Evolutionary conservation across 2,329 filamentous ascomycete species (phyloP).

Genomic region (Calonectria multiphialidica): DNA sequence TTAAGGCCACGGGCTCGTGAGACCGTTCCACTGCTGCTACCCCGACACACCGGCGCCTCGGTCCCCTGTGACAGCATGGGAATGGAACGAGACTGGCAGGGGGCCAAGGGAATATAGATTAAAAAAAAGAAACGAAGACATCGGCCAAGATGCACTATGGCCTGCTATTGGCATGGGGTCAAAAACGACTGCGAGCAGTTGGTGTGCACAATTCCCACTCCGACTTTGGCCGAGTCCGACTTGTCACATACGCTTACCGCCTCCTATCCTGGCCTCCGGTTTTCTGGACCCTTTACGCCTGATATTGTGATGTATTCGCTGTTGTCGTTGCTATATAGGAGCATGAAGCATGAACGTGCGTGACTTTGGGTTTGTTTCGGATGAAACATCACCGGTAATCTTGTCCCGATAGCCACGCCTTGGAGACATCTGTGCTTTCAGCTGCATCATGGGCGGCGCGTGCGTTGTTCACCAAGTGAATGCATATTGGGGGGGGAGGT

Average conservation of each 20-base stretch:
- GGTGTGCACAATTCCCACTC: constrained; percentile 24
- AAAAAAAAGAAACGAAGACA: neutral
- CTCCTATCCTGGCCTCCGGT: neutral
- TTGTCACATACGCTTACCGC: constrained; percentile 31
- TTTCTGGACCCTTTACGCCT: neutral
- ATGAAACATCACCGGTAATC: neutral
- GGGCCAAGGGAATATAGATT: neutral
- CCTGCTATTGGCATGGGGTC: constrained; percentile 14
- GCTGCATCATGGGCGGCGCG: neutral
- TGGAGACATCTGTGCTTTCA: neutral
- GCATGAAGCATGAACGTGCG: constrained; percentile 12
- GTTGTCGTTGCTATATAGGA: neutral
- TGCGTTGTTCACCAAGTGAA: constrained; percentile 1
- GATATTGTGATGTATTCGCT: neutral
- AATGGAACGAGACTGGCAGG: constrained; percentile 12
- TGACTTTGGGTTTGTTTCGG: constrained; percentile 12
- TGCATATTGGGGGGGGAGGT: neutral
- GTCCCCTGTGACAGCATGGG: neutral
- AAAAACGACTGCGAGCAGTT: neutral
- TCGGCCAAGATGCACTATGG: constrained; percentile 9
- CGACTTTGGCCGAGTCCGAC: constrained; percentile 41
- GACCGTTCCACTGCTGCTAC: constrained; percentile 1
- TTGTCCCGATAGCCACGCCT: constrained; percentile 1
- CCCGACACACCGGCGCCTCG: constrained; percentile 2
- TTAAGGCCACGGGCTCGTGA: constrained; percentile 12